Base-by-base conservation (phyloP, 2,329 filamentous ascomycete genomes). In the Beauveria sp. region DNA sequence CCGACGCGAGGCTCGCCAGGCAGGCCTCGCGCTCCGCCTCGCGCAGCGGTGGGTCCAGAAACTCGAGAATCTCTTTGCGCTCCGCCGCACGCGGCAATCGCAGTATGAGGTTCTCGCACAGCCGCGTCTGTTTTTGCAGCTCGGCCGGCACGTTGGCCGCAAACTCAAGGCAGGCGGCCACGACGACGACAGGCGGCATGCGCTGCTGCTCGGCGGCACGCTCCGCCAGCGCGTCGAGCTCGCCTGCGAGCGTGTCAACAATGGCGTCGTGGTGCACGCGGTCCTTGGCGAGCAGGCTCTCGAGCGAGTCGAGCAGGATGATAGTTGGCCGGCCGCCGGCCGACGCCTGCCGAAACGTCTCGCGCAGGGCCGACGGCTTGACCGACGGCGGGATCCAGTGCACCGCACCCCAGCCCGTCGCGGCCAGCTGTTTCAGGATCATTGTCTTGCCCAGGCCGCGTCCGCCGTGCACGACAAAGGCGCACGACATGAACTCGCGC, bases 401-500 rank as follows among this genome's bases (percentile, higher is more conserved):
- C 1, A 92, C 84, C 46, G 83, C 84, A 24, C 84, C 85, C 90
- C 91, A 96, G 62, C 81, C 81, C 0, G 86, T 84, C 7, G 78
- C 80, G 9, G 86, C 83, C 22, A 97, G 79, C 38, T 84, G 82
- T 18, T 87, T 73, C 1, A 97, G 77, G 0, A 97, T 78, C 65
- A 89, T 81, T 0, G 86, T 88, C 75, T 97, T 97, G 26, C 93
- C 93, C 0, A 90, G 96, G 12, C 93, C 93, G 64, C 85, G 84
- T 20, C 90, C 87, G 16, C 93, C 93, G 70, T 96, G 87, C 5
- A 97, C 78, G 26, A 95, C 80, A 42, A 95, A 81, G 0, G 85
- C 86, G 58, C 82, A 80, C 1, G 82, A 76, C 66, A 69, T 72
- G 34, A 69, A 66, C 65, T 75, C 68, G 61, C 68, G 62, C 60